These are phyloP conservation scores for Poa annua DNA, from an alignment of 176 grass and related monocot genomes.

Conservation along the genomic window DNA sequence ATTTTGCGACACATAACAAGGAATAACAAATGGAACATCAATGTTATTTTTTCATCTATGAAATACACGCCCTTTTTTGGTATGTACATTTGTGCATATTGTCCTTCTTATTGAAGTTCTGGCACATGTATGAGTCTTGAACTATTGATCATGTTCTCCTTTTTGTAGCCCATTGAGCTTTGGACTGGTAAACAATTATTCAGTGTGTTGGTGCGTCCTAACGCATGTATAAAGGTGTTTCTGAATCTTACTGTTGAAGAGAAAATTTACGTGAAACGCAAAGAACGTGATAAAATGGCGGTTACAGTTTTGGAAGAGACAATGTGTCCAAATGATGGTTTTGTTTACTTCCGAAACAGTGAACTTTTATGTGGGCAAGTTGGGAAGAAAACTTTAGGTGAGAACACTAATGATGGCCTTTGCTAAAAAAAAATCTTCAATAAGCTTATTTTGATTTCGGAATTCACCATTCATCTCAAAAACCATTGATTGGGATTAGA, in stretches of 20 bases:
- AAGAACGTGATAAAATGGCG: constrained; percentile 14
- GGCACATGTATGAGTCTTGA: constrained; percentile 16
- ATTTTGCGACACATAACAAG: constrained; percentile 14
- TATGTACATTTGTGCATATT: constrained; percentile 32
- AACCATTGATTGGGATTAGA: neutral
- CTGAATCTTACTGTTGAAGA: constrained; percentile 85
- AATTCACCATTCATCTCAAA: neutral
- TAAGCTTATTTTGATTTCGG: neutral
- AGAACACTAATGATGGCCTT: constrained; percentile 30
- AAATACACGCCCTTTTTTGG: constrained; percentile 4
- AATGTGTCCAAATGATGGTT: constrained; percentile 93
- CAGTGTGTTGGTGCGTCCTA: constrained; percentile 87
- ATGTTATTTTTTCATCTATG: constrained; percentile 20
- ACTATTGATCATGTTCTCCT: constrained; percentile 34
- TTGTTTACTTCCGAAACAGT: constrained; percentile 90
- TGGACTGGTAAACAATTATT: constrained; percentile 98
- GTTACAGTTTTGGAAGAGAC: constrained; percentile 47
- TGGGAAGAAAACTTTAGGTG: constrained; percentile 91
- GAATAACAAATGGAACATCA: neutral
- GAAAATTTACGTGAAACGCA: constrained; percentile 65
- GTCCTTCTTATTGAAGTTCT: constrained; percentile 34
- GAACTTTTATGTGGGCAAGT: constrained; percentile 91
- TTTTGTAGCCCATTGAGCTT: constrained; percentile 87
- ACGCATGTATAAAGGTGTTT: constrained; percentile 84
- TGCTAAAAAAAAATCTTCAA: neutral